A percentile compares a stretch with the other conserved stretches of the same genome.
Conservation (phyloP, 2,329 filamentous ascomycete species). For the Colletotrichum incanum region DNA sequence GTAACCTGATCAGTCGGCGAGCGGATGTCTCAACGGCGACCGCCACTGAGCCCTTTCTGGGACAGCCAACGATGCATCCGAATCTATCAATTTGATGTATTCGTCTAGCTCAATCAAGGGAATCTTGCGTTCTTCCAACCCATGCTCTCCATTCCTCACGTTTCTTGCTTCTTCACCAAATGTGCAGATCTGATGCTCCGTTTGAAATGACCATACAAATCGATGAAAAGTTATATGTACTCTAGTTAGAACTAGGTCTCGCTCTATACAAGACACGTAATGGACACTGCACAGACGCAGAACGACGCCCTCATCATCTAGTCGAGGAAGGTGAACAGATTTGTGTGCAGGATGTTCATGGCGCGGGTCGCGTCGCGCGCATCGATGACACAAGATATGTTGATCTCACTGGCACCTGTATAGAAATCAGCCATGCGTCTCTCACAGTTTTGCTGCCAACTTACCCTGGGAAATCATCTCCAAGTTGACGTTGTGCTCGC, state of each 20-base stretch:
- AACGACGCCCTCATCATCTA: slow-evolving; percentile 52
- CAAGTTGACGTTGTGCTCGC: slow-evolving; percentile 94
- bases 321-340: slow-evolving; percentile 96
- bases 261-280: slow-evolving; percentile 6
- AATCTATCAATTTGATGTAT: not conserved
- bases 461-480: slow-evolving; percentile 99
- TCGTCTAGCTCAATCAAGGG: slow-evolving; percentile 3
- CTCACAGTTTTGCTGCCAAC: slow-evolving; percentile 53
- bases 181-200: slow-evolving; percentile 20
- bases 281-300: not conserved
- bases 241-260: slow-evolving; percentile 27
- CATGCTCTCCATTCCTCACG: slow-evolving; percentile 18
- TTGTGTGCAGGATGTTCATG: slow-evolving; percentile 96
- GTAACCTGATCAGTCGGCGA: not conserved
- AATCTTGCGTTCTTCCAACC: slow-evolving; percentile 14
- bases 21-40: not conserved
- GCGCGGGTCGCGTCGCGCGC: slow-evolving; percentile 91
- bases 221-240: slow-evolving; percentile 5
- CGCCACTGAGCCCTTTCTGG: too few species aligned
- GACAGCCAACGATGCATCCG: not conserved
- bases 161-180: slow-evolving; percentile 5
- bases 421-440: slow-evolving; percentile 61
- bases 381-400: slow-evolving; percentile 98
- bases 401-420: slow-evolving; percentile 95
- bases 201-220: slow-evolving; percentile 7